Base-by-base conservation (phyloP, 768 basidiomycete species). In the Psilocybe cyanescens region DNA sequence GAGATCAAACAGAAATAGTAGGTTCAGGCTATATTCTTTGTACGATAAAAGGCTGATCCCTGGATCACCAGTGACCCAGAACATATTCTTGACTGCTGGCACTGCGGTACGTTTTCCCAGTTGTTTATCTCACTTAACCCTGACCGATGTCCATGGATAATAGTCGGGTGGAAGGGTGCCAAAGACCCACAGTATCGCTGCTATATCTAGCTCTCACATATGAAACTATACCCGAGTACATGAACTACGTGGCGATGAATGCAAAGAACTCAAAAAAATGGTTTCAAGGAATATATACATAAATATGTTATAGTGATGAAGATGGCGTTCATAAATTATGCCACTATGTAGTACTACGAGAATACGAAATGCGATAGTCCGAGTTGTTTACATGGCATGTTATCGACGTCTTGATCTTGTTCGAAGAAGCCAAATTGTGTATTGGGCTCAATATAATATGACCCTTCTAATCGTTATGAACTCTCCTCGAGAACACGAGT, bases 1-100 rank as follows among this genome's bases (percentile, higher is more conserved):
- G 58, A 60, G 24, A 69, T 74, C 51, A 74, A 74, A 59, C 31
- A 67, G 24, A 74, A 71, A 62, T 73, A 72, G 72, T 73, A 49
- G 28, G 71, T 65, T 16, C 8, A 4, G 24, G 24, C 24, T 46
- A 37, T 16, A 31, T 45, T 24, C 39, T 14, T 44, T 44, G 11
- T 24, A 12, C n/a, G 4, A 19, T 24, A 61, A 33, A 45, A 35
- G 16, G 8, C 2, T 30, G 30, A 55, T 16, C 8, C 37, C 5
- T 11, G 2, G 52, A 4, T 37, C 11, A 44, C 41, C 14, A 73
- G 72, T 53, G 72, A 73, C 60, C 71, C 72, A 19, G 58, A 67
- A 8, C 66, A 64, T 53, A 41, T 73, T 24, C 68, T 73, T 4
- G 72, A 72, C 39, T 73, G 72, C 61, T 73, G 72, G 72, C 70